Base-by-base conservation (phyloP, 345 rosid genomes). In the Salix udensis region DNA sequence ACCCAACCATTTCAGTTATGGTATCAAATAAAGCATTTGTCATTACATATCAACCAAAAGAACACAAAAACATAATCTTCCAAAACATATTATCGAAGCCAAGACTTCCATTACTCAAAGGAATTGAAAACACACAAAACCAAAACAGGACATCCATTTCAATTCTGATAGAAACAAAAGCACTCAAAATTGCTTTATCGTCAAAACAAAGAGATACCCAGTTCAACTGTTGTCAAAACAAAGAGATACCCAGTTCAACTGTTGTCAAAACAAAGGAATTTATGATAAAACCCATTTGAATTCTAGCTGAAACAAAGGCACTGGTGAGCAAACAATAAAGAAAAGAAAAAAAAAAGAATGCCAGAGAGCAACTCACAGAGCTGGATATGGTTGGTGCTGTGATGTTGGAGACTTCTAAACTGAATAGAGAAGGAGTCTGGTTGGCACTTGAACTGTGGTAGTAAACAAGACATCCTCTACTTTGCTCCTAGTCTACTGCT, bases 381-480 rank as follows among this genome's bases (percentile, higher is more conserved):
- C 58, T 65, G 72, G 14, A 67, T 19, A 67, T 67, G 72, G 62
- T 42, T 62, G 39, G 61, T 70, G 67, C 72, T 72, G 76, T 73
- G 80, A 73, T 82, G 72, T 53, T 67, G 82, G 77, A 84, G 86
- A 80, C 88, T 71, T 76, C 87, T 85, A 87, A 90, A 87, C 40
- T 89, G 92, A 78, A 89, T 73, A 81, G 87, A 83, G 87, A 95
- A 88, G 24, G 86, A 75, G 84, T 86, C 95, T 14, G 97, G 97
- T 24, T 87, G 97, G 81, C 97, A 93, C 89, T 91, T 95, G 89
- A 95, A 90, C 85, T 89, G 97, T 7, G 94, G 97, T 73, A 95
- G 85, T 37, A 95, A 86, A 86, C 94, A 93, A 60, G 98, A 93
- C 92, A 88, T 89, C 82, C 79, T 87, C 85, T 40, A 48, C 40